Base-by-base conservation (phyloP, 2,329 filamentous ascomycete genomes). In the Exophiala xenobiotica region DNA sequence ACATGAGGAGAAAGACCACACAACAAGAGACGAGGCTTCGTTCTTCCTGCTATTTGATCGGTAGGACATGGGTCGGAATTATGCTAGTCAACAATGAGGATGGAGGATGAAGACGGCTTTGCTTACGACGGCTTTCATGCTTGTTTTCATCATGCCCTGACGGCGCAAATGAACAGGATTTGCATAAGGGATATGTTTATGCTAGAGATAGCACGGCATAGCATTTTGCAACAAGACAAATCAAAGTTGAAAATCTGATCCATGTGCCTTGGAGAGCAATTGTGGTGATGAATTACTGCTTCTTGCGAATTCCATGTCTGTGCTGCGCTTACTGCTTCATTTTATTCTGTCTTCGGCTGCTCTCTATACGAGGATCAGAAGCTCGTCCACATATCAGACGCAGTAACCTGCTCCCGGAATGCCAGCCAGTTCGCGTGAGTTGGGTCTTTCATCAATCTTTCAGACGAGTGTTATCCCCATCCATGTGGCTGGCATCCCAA, bases 161-260 rank as follows among this genome's bases (percentile, higher is more conserved):
- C 14, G 44, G 26, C 18, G 37, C 37, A 27, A n/a, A 40, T 20
- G 20, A 20, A 22, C 14, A 31, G 27, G 26, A 49, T 31, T 20
- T 41, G 14, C 46, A 49, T 20, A 14, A 27, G 16, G 20, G 42
- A 31, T 37, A 19, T 38, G 37, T 11, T 42, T 42, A 49, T 49
- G 46, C 37, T 45, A 50, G 47, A 37, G 26, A 43, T 50, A 33
- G 24, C 14, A 20, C 29, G 22, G 47, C 47, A 50, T 50, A 50
- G 47, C 47, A 42, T 45, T 20, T 39, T 33, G 23, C 22, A 26
- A 48, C 33, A 44, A 49, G n/a, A 26, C 14, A 19, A 42, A 24
- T 29, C 9, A 33, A 48, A 40, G 19, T 23, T 29, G 24, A 27
- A 41, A 48, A 48, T 7, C 5, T 35, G 5, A 31, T 16, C 11